Conservation (phyloP, 2,329 filamentous ascomycete genomes). For the Talaromyces sp. region DNA sequence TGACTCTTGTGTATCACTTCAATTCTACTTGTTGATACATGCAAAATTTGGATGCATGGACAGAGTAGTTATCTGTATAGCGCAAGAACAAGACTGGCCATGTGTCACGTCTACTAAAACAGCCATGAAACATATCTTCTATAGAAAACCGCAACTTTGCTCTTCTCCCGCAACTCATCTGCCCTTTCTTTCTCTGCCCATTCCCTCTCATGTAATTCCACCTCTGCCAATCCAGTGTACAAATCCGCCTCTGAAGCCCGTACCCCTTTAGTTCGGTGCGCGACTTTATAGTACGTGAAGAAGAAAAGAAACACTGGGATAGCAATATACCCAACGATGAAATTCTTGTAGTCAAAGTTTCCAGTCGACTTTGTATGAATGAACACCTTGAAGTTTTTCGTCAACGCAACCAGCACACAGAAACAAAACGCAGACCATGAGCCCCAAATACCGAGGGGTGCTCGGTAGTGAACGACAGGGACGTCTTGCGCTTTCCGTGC, state of each 20-base stretch:
- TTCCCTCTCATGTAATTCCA: conserved; percentile 6
- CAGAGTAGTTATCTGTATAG: not conserved
- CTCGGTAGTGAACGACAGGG: conserved; percentile 58
- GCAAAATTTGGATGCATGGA: not conserved
- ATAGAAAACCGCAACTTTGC: not conserved
- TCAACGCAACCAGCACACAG: conserved; percentile 68
- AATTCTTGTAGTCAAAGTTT: conserved; percentile 66
- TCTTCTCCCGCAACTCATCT: conserved; percentile 1
- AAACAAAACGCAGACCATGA: conserved; percentile 64
- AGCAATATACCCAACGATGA: conserved; percentile 70
- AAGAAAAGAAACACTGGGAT: conserved; percentile 68
- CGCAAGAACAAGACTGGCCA: not conserved
- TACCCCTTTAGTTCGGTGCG: conserved; percentile 53
- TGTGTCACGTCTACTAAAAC: not conserved
- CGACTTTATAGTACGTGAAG: conserved; percentile 63
- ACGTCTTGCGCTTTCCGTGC: conserved; percentile 59
- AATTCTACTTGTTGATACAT: not conserved
- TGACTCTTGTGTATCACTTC: not conserved
- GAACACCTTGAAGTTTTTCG: conserved; percentile 76
- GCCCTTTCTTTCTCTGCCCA: not conserved
- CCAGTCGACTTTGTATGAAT: conserved; percentile 35
- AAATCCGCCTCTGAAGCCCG: conserved; percentile 61
- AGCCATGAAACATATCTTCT: conserved; percentile 7
- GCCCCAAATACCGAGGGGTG: conserved; percentile 66
- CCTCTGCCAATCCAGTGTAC: conserved; percentile 2